Evolutionary conservation across 805 yeast species (phyloP), one percentile per base, ranked within the genome.

Genomic region (Wickerhamiella sergipiensis): DNA sequence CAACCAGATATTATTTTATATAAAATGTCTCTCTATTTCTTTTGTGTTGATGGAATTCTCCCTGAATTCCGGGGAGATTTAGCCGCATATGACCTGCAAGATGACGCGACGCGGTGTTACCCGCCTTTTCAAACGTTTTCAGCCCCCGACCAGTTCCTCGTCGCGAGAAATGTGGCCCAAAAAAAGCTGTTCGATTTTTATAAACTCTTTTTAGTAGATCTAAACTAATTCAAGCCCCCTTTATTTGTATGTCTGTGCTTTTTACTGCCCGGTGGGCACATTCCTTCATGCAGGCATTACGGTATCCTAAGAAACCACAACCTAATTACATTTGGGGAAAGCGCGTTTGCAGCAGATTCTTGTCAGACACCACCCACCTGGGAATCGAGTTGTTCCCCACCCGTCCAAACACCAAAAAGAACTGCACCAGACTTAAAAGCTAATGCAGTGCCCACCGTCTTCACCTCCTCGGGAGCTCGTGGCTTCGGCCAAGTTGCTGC

Each of bases 401-500:
- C 18, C 7, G 13, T 5, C 40, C 10, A 36, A 36, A 36, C 18
- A 3, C 15, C 40, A 4, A 3, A 36, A 17, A 36, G 19, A 36
- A 36, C 40, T 17, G 19, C 17, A 17, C 7, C 17, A 15, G 17
- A 36, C 5, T 36, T 36, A 6, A 29, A 18, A 26, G 47, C 10
- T n/a, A 45, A 45, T 51, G 50, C 52, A 49, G 42, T 52, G 54
- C 48, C 54, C 54, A 10, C 51, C 54, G 18, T 52, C 54, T 33
- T 52, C 54, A 15, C 54, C 54, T 24, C 50, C 44, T n/a, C 31
- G 49, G 9, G 43, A 33, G 39, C 26, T 22, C 26, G 24, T 18
- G 17, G 47, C 39, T 3, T 48, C 53, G 8, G 49, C 52, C 29
- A 29, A 29, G 23, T 21, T 52, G 44, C 22, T 52, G 40, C 54